A percentile compares a stretch with the other conserved stretches of the same genome.
Evolutionary conservation across 768 basidiomycete species (phyloP).

Genomic region (Pleurotus sapidus): DNA sequence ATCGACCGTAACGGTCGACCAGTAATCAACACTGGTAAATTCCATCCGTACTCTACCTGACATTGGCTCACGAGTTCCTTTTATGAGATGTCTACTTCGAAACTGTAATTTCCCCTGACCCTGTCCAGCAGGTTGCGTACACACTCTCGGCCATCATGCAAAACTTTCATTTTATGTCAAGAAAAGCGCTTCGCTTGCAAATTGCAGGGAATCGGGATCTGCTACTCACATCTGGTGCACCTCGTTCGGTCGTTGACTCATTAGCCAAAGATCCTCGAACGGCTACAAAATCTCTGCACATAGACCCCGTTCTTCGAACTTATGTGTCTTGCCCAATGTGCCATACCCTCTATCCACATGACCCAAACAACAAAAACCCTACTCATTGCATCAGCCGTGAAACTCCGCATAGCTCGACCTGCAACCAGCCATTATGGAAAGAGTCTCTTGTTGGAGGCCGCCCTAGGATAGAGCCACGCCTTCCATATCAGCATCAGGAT

Average conservation of each 20-base stretch:
- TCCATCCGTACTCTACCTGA: not conserved
- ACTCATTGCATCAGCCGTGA: not conserved
- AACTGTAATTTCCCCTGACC: not conserved
- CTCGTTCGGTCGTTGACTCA: not conserved
- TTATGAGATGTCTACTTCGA: not conserved
- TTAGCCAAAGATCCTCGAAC: constrained; percentile 22
- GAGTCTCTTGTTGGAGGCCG: constrained; percentile 3
- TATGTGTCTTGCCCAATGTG: constrained; percentile 22
- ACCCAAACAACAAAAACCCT: constrained; percentile 4
- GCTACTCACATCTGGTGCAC: constrained; percentile 4
- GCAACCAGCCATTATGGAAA: not conserved
- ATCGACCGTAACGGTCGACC: not conserved
- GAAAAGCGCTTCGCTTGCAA: constrained; percentile 14
- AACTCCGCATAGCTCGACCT: not conserved
- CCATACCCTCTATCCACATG: constrained; percentile 17
- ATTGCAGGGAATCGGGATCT: constrained; percentile 17
- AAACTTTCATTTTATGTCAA: constrained; percentile 18
- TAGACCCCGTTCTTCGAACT: constrained; percentile 19
- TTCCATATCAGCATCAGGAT: not conserved
- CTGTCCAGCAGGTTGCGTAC: constrained; percentile 1
- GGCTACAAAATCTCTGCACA: not conserved
- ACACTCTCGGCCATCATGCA: constrained; percentile 15
- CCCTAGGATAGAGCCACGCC: not conserved
- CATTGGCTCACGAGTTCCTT: not conserved
- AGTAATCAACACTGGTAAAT: not conserved